Base-by-base conservation (phyloP, 352 stramenopile species). In the Pythium scleroteichum region DNA sequence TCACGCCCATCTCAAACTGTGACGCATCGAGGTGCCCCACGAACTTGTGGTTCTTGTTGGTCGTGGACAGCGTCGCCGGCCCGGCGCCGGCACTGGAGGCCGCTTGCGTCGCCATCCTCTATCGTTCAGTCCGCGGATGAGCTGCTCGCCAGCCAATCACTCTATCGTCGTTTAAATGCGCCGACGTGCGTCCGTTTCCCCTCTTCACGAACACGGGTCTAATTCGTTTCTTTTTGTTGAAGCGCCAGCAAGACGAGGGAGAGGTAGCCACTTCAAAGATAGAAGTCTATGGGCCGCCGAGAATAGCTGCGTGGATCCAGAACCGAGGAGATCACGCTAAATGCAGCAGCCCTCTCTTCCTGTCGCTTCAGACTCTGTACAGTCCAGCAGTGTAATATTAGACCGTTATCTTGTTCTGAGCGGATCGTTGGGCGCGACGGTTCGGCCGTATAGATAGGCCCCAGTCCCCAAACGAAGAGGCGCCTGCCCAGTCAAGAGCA, bases 1-100 rank as follows among this genome's bases (percentile, higher is more conserved):
- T 98, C 53, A 98, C 92, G 26, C 96, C 96, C 64, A 98, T 82
- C 17, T 98, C 86, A 69, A 99, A 99, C 65, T 99, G 94, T 20
- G 78, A 64, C 59, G 72, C 76, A 70, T 95, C 78, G 40, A 95
- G 73, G 38, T 71, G 64, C 29, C 64, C 64, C 57, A 71, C 64
- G 44, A 71, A 71, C 57, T 71, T 71, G 64, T 59, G 64, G 64
- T 71, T 71, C 53, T 66, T 66, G 57, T 54, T 48, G 45, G 40
- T 71, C 35, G 64, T 71, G 23, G 57, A 66, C n/a, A 71, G 64
- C 39, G 64, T 71, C 45, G 64, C 64, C 4, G 64, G 52, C 8
- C 64, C 57, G 26, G 57, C 29, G 53, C 57, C 57, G 19, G 64
- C 57, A 19, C 64, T 66, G 14, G 64, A 66, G 24, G 64, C 53